Base-by-base conservation (phyloP, 2,329 filamentous ascomycete genomes). In the Orbilia javanica region DNA sequence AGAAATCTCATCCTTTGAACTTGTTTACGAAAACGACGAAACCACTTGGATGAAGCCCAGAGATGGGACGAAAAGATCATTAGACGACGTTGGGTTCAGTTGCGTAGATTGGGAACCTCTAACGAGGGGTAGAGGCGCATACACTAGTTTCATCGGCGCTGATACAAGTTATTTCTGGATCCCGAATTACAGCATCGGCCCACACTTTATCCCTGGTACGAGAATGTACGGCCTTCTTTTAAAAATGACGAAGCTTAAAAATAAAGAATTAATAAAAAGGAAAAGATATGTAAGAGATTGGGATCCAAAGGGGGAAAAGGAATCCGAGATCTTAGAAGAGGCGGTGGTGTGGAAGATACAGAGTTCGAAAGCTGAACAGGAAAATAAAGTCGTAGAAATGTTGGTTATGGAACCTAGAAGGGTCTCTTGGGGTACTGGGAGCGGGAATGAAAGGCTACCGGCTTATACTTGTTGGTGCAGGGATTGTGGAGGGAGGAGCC, bases 91-190 rank as follows among this genome's bases (percentile, higher is more conserved):
- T 1, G 52, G 52, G 4, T 57, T 57, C 13, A 57, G 52, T 22
- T 57, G 52, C 22, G 52, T 36, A 1, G 52, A 57, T 20, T 57
- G 52, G 52, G 52, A 57, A 57, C 52, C 52, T 11, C 15, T 57
- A 8, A n/a, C 29, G 1, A 22, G 52, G 18, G 22, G 29, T 13
- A 18, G 29, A 6, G 52, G 52, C 15, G 52, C 52, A 20, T 57
- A 57, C 20, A 36, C 52, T 7, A 57, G 52, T 13, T 57, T 57
- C 29, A 57, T 36, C 2, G 52, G 52, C 7, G 27, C 29, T 2
- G 52, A 36, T 57, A 57, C 29, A 4, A 57, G 52, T 36, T 57
- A 57, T n/a, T 57, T 57, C n/a, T 57, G 52, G 52, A 57, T 57
- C 5, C 52, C 52, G n/a, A 57, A n/a, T 36, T 57, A 57, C 18